Evolutionary conservation across 768 basidiomycete genomes (phyloP), one percentile per base, ranked within the genome.

Genomic region (Boletellus ananas): DNA sequence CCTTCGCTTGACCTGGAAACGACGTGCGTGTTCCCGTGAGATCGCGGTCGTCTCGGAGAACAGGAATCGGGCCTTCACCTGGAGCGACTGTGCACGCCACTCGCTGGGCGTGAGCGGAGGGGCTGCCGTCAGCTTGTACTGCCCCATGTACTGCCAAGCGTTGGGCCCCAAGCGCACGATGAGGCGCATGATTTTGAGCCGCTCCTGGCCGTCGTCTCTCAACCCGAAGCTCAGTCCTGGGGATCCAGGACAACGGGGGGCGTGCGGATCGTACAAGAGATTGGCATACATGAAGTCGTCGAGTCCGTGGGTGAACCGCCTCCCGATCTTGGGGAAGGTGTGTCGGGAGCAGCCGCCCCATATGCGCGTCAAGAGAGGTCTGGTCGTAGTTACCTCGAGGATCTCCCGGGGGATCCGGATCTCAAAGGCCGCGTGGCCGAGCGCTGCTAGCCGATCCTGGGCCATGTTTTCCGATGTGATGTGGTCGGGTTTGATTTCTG

Each of bases 231-330:
- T 14, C 42, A 58, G 16, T 2, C 50, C 47, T 5, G 44, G 61
- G 6, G 52, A 52, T 18, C 61, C 62, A 2, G 49, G 51, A 43
- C 56, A 43, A 34, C 39, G 56, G 11, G 47, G 52, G 25, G 37
- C 52, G 20, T 55, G 49, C n/a, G 47, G 54, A 43, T 55, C 40
- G 16, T 37, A 54, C 11, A 34, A 21, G 9, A 34, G 45, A 38
- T 34, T 53, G 34, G 34, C 31, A 12, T 49, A 60, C 58, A 52
- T 49, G 14, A 61, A 55, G 6, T 46, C 56, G 21, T 55, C 48
- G 3, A 50, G 47, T n/a, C 41, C 62, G 23, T 50, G 52, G 10
- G 50, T 52, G 42, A 51, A 49, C 4, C 14, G 35, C 10, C 43
- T 44, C 27, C 48, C 34, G 17, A 54, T 56, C 43, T 27, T 29